phyloP scores from a whole-genome alignment of 208 protist genomes.

The Acanthamoeba healyi region DNA sequence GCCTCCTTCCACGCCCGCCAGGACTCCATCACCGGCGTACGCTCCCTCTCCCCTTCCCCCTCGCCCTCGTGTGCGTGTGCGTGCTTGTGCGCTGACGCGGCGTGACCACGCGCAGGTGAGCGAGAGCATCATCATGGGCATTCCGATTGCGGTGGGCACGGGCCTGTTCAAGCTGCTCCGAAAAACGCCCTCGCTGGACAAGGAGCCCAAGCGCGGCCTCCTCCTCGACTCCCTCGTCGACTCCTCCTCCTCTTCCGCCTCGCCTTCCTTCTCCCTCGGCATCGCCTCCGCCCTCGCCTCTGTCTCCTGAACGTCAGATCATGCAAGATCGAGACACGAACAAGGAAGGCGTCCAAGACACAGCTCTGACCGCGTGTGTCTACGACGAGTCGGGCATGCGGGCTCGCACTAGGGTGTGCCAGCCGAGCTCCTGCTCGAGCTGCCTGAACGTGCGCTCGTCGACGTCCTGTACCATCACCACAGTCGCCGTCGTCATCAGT shows the following conservation, averaged over 20 bases:
- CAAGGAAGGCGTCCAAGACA: too few species aligned
- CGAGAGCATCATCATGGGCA: constrained; percentile 99
- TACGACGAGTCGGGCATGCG: too few species aligned
- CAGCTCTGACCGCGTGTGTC: too few species aligned
- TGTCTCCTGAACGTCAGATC: too few species aligned
- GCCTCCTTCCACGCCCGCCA: constrained; percentile 94
- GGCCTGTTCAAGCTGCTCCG: constrained; percentile 94
- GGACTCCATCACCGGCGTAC: constrained; percentile 84
- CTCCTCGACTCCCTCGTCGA: neutral
- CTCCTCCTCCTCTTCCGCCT: neutral
- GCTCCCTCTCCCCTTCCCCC: neutral
- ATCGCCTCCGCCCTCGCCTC: neutral
- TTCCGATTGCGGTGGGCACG: constrained; percentile 97
- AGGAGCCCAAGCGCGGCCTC: neutral
- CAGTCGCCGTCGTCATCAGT: too few species aligned
- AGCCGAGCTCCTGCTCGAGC: constrained; percentile 55
- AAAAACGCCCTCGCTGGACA: neutral
- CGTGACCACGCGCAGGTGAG: constrained; percentile 75
- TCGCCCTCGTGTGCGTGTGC: neutral
- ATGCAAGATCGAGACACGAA: too few species aligned
- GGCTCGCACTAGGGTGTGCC: constrained; percentile 41
- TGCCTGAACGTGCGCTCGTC: neutral
- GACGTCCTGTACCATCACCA: neutral
- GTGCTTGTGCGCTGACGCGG: neutral
- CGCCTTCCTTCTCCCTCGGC: neutral